Evolutionary conservation across 1,139 yeast species (phyloP), one percentile per base, ranked within the genome.

Genomic region (Geotrichum candidum): DNA sequence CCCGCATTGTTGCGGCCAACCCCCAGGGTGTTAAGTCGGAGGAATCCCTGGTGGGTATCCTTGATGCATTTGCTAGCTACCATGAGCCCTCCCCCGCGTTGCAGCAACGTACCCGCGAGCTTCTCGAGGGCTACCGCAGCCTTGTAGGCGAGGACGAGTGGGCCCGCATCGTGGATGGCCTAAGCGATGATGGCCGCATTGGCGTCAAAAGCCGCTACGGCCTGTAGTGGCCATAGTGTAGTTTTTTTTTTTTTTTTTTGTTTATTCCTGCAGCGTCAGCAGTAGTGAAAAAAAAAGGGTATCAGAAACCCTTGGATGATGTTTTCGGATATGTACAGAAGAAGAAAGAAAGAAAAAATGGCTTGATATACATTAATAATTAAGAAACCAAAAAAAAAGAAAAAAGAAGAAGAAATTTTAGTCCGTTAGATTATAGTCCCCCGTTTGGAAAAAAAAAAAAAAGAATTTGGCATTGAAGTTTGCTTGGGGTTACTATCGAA

Each of bases 51-150:
- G 79, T 84, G 46, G 76, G 79, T 54, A 85, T 90, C 65, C 74
- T 89, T 51, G 83, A 83, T 58, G 83, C 91, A 62, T 81, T 90
- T 60, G 90, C 87, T 0, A 78, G 78, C 67, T 90, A 88, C 72
- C 64, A 65, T 53, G 76, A 76, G 59, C 80, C 81, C 0, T 69
- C 76, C n/a, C 73, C 69, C 2, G 72, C 70, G 51, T 67, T 78
- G 51, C 71, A 70, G 50, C 69, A 71, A 62, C 69, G 69, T 11
- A 70, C 73, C 13, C 63, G 68, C 23, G 70, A 73, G 61, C 70
- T 77, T 2, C 64, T 77, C 46, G 69, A 66, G 25, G 80, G 79
- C 10, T 77, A 75, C 68, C 73, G 74, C 64, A 64, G 70, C 27
- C 35, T 59, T 55, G 33, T 62, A 13, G 66, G 69, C 57, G 65